A percentile compares a stretch with the other conserved stretches of the same genome.
phyloP scores from a whole-genome alignment of 75 land plant genomes.

The Pinus tabuliformis region DNA sequence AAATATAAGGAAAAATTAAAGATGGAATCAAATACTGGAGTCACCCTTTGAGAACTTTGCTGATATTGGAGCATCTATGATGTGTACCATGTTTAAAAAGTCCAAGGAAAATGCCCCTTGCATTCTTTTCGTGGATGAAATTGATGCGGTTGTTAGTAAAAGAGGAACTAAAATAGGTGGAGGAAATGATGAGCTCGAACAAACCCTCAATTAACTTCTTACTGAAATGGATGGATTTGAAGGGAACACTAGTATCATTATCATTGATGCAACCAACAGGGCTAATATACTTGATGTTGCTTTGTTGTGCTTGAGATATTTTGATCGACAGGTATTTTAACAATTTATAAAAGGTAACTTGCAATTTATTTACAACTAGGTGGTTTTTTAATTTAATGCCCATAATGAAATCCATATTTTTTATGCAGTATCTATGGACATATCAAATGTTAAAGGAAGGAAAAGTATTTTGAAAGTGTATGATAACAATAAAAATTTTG shows the following conservation, averaged over 20 bases:
- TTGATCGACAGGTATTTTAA: slow-evolving; percentile 83
- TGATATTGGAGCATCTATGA: slow-evolving; percentile 96
- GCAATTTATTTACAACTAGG: not conserved
- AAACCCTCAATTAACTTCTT: slow-evolving; percentile 93
- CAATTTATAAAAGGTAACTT: not conserved
- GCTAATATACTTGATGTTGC: slow-evolving; percentile 98
- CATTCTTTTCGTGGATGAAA: slow-evolving; percentile 98
- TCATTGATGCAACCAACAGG: slow-evolving; percentile 93
- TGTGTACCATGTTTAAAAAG: slow-evolving; percentile 95
- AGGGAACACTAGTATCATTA: slow-evolving; percentile 95
- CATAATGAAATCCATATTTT: not conserved
- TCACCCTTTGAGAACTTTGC: slow-evolving; percentile 99
- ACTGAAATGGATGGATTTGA: slow-evolving; percentile 99
- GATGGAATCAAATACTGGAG: slow-evolving; percentile 99
- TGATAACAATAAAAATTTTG: slow-evolving; percentile 86
- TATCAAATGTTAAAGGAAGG: slow-evolving; percentile 88
- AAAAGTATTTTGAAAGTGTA: slow-evolving; percentile 97
- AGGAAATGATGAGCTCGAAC: slow-evolving; percentile 95
- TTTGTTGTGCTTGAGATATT: slow-evolving; percentile 88
- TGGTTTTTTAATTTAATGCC: not conserved
- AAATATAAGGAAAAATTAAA: slow-evolving; percentile 97
- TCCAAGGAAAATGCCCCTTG: slow-evolving; percentile 99
- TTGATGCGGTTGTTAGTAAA: slow-evolving; percentile 96
- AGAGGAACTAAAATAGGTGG: slow-evolving; percentile 98
- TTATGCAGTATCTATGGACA: slow-evolving; percentile 83